phyloP scores from a whole-genome alignment of 345 rosid species.

The Brassica nigra region DNA sequence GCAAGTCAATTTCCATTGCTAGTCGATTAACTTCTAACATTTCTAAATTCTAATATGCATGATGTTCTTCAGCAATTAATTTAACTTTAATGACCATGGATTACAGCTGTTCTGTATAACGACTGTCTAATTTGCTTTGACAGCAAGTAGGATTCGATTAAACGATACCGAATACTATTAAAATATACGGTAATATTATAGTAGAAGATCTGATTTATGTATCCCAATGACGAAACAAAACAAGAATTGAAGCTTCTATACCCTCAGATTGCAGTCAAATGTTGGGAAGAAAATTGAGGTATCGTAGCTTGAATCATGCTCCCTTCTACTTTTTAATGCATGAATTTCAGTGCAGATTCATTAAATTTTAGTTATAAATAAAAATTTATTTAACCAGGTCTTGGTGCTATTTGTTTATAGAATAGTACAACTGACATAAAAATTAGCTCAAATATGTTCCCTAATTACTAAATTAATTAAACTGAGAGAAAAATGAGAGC shows the following conservation, averaged over 20 bases:
- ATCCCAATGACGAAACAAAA: constrained; percentile 48
- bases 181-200: constrained; percentile 14
- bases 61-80: neutral
- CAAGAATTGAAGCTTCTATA: constrained; percentile 48
- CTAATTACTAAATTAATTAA: too few relatives aligned
- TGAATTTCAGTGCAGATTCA: constrained; percentile 44
- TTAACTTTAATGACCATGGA: constrained; percentile 28
- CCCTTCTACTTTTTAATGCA: constrained; percentile 39
- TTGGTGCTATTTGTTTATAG: neutral
- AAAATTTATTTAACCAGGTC: neutral
- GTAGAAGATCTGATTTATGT: constrained; percentile 36
- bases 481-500: too few relatives aligned
- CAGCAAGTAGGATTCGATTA: constrained; percentile 27
- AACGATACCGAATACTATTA: constrained; percentile 20
- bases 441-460: too few relatives aligned
- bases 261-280: constrained; percentile 48
- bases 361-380: neutral
- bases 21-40: neutral
- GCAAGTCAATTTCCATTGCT: neutral
- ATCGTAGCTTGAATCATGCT: constrained; percentile 46
- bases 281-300: constrained; percentile 47
- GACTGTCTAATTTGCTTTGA: constrained; percentile 33
- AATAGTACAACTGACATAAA: too few relatives aligned
- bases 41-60: neutral
- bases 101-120: constrained; percentile 34